Evolutionary conservation across 2,329 filamentous ascomycete genomes (phyloP), one percentile per base, ranked within the genome.

Genomic region (Colletotrichum euphorbiae): DNA sequence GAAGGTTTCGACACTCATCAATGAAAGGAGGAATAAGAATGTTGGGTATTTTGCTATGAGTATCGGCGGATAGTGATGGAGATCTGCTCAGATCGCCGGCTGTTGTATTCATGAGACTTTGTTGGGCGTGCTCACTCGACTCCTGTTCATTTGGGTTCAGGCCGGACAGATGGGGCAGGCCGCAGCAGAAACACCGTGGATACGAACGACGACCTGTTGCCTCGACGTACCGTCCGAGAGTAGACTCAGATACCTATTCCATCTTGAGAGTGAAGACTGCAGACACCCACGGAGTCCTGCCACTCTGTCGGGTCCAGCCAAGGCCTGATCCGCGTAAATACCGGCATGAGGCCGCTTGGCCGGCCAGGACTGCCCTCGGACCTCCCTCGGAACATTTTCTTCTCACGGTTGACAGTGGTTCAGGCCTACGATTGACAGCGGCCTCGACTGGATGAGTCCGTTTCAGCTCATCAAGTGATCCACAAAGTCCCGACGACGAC

Each of bases 381-480:
- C n/a, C n/a, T 46, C 21, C 15, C 17, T 40, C 42, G 36, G 54
- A 19, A n/a, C 4, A 28, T 8, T 28, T 28, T 28, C 7, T 8
- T 8, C 6, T 51, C 28, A 17, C 36, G 43, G 48, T 24, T 31
- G 17, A 1, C 31, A 19, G 36, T 17, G 33, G 19, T 19, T 33
- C 31, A 31, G 38, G 54, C 46, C 40, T 17, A 36, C 3, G 46
- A 17, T n/a, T 63, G 33, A 51, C 33, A 54, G 17, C 40, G 42
- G 54, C 54, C 33, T 59, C 17, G 54, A 9, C 19, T 43, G 54
- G 11, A 42, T 60, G 48, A 66, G 48, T 15, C 13, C 55, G 66
- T 65, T 65, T 68, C 66, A 60, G 54, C 38, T 40, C 42, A 12
- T n/a, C 17, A 7, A 8, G 36, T 38, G 33, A 48, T 48, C 40